Percentiles rank a stretch among this genome's conserved stretches.
Conservation (phyloP, 2,329 filamentous ascomycete species). For the Colletotrichum neosansevieriae region DNA sequence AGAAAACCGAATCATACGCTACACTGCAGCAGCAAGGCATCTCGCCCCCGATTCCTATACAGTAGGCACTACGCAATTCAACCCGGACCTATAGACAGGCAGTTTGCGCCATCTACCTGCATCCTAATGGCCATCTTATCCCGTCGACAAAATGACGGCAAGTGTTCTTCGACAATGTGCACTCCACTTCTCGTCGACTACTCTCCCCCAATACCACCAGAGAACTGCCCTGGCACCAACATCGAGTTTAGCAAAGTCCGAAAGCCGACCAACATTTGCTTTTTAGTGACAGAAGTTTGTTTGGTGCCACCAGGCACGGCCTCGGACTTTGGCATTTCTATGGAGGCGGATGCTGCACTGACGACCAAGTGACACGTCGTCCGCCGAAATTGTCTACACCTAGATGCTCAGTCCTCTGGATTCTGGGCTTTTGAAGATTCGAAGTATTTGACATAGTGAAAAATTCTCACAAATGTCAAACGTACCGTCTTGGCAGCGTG, state of each 20-base stretch:
- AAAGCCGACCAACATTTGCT: not conserved
- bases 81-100: not conserved
- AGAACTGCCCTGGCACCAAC: not conserved
- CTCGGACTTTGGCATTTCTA: conserved; percentile 3
- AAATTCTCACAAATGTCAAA: not conserved
- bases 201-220: no score
- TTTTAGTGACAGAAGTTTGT: conserved; percentile 15
- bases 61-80: not conserved
- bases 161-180: no score
- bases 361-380: not conserved
- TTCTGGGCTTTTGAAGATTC: not conserved
- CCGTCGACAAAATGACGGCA: not conserved
- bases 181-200: no score
- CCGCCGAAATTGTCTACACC: not conserved
- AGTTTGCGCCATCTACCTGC: not conserved
- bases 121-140: conserved; percentile 3
- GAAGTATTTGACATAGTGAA: not conserved
- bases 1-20: not conserved
- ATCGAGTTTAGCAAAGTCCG: not conserved
- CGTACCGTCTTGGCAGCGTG: not conserved
- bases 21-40: conserved; percentile 4
- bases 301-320: conserved; percentile 1
- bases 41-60: not conserved
- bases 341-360: conserved; percentile 1
- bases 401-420: not conserved